Conservation (phyloP, 495 filamentous ascomycete genomes). For the Penicillium desertorum region DNA sequence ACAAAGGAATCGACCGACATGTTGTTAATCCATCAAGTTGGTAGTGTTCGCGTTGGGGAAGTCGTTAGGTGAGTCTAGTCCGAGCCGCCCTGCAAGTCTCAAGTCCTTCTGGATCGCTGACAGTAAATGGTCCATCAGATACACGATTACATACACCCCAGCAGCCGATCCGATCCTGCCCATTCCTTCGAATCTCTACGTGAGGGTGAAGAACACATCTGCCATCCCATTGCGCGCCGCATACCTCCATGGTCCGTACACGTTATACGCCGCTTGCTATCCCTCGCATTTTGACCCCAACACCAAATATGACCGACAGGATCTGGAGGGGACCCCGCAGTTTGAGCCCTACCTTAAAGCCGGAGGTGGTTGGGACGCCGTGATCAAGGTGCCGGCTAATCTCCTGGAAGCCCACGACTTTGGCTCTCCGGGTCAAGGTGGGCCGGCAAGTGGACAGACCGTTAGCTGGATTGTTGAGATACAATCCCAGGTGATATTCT, state of each 20-base stretch:
- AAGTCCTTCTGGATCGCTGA: constrained; percentile 1
- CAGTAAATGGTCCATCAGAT: constrained; percentile 44
- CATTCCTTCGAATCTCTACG: constrained; percentile 70
- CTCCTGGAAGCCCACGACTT: constrained; percentile 31
- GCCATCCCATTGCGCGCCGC: constrained; percentile 87
- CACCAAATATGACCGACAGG: constrained; percentile 60
- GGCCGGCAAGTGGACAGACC: constrained; percentile 41
- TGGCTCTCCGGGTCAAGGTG: constrained; percentile 20
- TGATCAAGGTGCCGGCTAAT: constrained; percentile 70
- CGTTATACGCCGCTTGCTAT: constrained; percentile 79
- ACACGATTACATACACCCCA: constrained; percentile 93
- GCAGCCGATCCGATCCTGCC: constrained; percentile 82
- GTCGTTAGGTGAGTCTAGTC: constrained; percentile 62
- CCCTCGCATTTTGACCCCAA: constrained; percentile 79
- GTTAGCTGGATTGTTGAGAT: constrained; percentile 92
- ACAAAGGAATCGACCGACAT: constrained; percentile 50
- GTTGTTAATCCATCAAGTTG: constrained; percentile 85
- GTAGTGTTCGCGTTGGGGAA: constrained; percentile 89
- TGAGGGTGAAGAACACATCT: constrained; percentile 89
- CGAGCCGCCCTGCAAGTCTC: background rate
- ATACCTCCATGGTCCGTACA: constrained; percentile 95
- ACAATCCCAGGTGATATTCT: constrained; percentile 88
- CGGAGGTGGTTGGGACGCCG: constrained; percentile 77
- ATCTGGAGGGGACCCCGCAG: constrained; percentile 67
- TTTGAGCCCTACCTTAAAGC: constrained; percentile 97